Base-by-base conservation (phyloP, 2,329 filamentous ascomycete species). In the Colletotrichum sp. region DNA sequence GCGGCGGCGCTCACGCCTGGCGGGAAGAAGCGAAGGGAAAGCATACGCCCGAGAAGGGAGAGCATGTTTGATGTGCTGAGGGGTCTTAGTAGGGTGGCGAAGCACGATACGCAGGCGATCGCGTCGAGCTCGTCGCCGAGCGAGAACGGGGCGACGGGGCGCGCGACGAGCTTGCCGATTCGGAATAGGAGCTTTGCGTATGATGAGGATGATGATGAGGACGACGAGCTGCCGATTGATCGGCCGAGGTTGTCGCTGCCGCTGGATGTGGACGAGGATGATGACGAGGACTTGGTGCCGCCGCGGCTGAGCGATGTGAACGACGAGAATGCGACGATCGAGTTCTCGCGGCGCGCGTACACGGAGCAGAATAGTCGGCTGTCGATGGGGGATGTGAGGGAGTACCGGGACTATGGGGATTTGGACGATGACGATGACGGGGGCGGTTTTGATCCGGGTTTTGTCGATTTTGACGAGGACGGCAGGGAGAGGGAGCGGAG, bases 1-100 rank as follows among this genome's bases (percentile, higher is more conserved):
- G 89, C 89, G 4, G 90, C 90, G 63, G 85, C 92, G 64, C 88
- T 92, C 77, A 93, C 92, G 0, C 92, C 92, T 0, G 91, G 90
- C 22, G 89, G 89, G 77, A 88, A 88, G 69, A 88, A 75, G 36
- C 72, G 90, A 25, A 87, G 92, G n/a, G 88, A 88, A 79, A 93
- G 91, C 80, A 80, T 90, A 67, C 88, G 89, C 78, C 88, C 89
- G 76, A 87, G 90, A 79, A 85, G 90, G 76, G 90, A 92, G 81
- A 90, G 90, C 7, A 89, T 91, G 3, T 86, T 89, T 79, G 88
- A 89, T 75, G 80, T 89, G 27, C 80, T 93, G 62, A 87, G 90
- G 68, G 87, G 88, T 72, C 86, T 94, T 30, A 90, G 90, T 72
- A 86, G 88, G 66, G 85, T 88, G 8, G 83, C 93, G 57, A 92